These are phyloP conservation scores for Geosmithia putterillii DNA, from an alignment of 2,329 filamentous ascomycete genomes.

Conservation along the genomic window DNA sequence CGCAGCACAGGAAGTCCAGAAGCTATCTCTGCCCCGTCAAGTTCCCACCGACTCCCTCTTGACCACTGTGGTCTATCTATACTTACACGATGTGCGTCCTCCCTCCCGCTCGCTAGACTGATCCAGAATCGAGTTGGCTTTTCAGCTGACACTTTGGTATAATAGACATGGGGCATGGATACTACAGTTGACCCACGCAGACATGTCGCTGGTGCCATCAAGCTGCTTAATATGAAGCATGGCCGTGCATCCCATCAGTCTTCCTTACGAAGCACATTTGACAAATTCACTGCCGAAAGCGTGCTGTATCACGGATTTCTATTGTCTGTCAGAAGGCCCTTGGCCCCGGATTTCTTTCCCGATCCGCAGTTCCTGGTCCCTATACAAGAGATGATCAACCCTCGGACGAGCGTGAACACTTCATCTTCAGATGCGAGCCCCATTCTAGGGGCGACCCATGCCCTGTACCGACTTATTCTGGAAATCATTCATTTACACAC, in stretches of 20 bases:
- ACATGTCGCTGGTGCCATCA: constrained; percentile 4
- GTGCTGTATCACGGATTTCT: not conserved
- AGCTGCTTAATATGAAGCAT: constrained; percentile 3
- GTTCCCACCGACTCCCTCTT: not conserved
- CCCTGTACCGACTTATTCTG: not conserved
- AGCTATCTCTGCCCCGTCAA: not conserved
- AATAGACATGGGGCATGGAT: constrained; percentile 4
- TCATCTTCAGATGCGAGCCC: not conserved
- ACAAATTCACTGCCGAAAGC: not conserved
- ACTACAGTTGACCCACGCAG: constrained; percentile 3
- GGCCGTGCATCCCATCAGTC: not conserved
- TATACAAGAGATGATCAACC: not conserved
- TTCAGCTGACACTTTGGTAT: no score
- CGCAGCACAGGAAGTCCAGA: not conserved
- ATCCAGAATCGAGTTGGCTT: no score
- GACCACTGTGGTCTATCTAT: not conserved
- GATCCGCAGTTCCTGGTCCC: not conserved
- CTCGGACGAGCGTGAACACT: not conserved
- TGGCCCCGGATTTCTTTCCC: not conserved
- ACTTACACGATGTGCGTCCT: not conserved
- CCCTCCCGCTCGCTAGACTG: not conserved
- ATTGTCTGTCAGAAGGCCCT: not conserved
- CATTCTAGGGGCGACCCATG: not conserved
- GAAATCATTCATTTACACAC: not conserved
- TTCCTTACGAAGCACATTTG: not conserved